Percentiles rank a stretch among this genome's conserved stretches.
Conservation (phyloP, 306 rosid genomes). For the Cucumis cinereus region DNA sequence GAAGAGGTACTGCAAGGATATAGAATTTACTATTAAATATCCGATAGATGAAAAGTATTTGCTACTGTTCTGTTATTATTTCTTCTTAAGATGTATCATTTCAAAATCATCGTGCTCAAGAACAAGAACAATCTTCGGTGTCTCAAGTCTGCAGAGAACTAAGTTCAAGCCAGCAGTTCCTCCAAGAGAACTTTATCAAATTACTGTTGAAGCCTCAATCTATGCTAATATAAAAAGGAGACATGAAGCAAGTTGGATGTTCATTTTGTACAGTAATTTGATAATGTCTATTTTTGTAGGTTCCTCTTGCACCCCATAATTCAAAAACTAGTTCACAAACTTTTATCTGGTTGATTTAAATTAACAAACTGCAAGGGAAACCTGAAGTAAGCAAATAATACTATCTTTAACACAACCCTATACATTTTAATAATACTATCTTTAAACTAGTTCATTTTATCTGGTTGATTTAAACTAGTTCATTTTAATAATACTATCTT, state of each 20-base stretch:
- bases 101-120: background rate
- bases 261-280: background rate
- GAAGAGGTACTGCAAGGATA: background rate
- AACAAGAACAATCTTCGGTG: background rate
- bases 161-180: background rate
- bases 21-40: background rate
- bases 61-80: background rate
- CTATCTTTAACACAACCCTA: too few relatives aligned
- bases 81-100: background rate
- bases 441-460: too few relatives aligned
- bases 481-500: too few relatives aligned
- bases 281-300: background rate
- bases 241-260: background rate
- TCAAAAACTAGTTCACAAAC: background rate
- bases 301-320: background rate
- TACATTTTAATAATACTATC: too few relatives aligned
- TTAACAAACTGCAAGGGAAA: background rate
- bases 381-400: background rate
- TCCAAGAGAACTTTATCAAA: background rate
- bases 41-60: background rate
- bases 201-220: background rate
- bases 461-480: too few relatives aligned
- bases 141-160: background rate
- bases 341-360: background rate
- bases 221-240: background rate